Percentiles rank a stretch among this genome's conserved stretches.
Conservation (phyloP, 805 yeast genomes). For the Ogataea chonburiensis region DNA sequence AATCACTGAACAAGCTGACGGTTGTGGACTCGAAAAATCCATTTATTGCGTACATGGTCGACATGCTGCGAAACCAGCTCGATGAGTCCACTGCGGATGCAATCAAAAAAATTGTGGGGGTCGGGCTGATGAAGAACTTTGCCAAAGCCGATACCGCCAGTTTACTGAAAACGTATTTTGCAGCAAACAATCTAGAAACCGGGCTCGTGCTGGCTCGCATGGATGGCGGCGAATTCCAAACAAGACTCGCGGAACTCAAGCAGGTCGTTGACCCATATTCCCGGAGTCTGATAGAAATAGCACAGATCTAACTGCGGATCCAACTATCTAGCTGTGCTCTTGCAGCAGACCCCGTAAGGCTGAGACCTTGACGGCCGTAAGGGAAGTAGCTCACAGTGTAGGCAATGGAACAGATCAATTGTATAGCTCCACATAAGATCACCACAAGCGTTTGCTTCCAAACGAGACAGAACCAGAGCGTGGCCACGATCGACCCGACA, state of each 20-base stretch:
- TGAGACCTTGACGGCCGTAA: slow-evolving; percentile 73
- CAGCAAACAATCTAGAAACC: slow-evolving; percentile 13
- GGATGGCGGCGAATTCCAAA: slow-evolving; percentile 9
- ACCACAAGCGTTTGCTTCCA: slow-evolving; percentile 68
- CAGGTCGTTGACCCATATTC: slow-evolving; percentile 7
- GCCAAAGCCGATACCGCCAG: slow-evolving; percentile 15
- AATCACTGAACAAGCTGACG: slow-evolving; percentile 38
- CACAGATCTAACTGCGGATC: slow-evolving; percentile 22
- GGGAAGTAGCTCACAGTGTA: slow-evolving; percentile 90
- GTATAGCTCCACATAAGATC: slow-evolving; percentile 64
- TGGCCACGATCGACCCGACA: slow-evolving; percentile 68
- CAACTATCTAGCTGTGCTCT: slow-evolving; percentile 31
- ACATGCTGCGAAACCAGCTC: slow-evolving; percentile 14
- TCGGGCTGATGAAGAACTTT: slow-evolving; percentile 26
- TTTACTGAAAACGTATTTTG: slow-evolving; percentile 20
- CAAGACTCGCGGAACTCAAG: slow-evolving; percentile 13
- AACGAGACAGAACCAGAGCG: slow-evolving; percentile 69
- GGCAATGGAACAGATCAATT: slow-evolving; percentile 77
- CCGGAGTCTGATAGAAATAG: slow-evolving; percentile 5
- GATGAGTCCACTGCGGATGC: slow-evolving; percentile 19
- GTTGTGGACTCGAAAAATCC: slow-evolving; percentile 19
- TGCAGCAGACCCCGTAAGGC: slow-evolving; percentile 54
- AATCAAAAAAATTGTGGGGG: slow-evolving; percentile 26
- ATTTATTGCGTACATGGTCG: slow-evolving; percentile 23
- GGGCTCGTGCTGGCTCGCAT: slow-evolving; percentile 21